Conservation (phyloP, 768 basidiomycete genomes). For the Lactarius evosmus region DNA sequence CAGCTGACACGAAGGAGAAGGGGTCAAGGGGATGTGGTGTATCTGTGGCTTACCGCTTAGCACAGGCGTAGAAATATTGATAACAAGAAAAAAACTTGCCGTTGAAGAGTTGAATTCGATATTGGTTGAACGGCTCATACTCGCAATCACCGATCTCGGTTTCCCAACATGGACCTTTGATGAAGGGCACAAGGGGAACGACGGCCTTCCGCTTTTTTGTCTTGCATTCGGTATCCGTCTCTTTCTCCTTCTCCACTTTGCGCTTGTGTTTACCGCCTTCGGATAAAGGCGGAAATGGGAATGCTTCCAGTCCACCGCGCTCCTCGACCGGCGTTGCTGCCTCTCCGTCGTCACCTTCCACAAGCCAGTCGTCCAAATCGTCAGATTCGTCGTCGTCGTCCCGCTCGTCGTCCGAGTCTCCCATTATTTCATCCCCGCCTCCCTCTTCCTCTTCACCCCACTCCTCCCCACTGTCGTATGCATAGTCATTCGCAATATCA, state of each 20-base stretch:
- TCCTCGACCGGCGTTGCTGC: constrained; percentile 42
- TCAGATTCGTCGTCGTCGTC: constrained; percentile 64
- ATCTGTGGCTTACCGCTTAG: constrained; percentile 43
- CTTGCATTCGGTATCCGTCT: constrained; percentile 60
- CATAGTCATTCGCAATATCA: constrained; percentile 75
- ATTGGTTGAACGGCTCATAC: constrained; percentile 67
- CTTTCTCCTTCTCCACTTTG: constrained; percentile 45
- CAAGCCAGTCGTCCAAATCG: constrained; percentile 76
- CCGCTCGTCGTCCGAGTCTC: constrained; percentile 56
- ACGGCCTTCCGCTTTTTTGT: constrained; percentile 76
- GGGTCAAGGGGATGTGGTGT: constrained; percentile 71
- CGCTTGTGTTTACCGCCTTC: constrained; percentile 61
- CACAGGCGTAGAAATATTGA: not conserved
- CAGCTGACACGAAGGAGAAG: constrained; percentile 63
- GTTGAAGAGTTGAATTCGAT: constrained; percentile 80
- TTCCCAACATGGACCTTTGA: constrained; percentile 85
- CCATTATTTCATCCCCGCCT: constrained; percentile 74
- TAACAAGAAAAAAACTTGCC: constrained; percentile 45
- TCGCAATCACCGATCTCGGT: constrained; percentile 58
- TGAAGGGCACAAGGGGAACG: constrained; percentile 73
- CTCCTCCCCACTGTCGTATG: constrained; percentile 92
- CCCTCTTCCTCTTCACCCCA: constrained; percentile 86
- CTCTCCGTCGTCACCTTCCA: constrained; percentile 65
- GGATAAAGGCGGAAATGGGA: constrained; percentile 37
- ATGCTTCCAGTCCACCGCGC: constrained; percentile 35